These are phyloP conservation scores for Naganishia kalamii DNA, from an alignment of 768 basidiomycete genomes.

Conservation along the genomic window DNA sequence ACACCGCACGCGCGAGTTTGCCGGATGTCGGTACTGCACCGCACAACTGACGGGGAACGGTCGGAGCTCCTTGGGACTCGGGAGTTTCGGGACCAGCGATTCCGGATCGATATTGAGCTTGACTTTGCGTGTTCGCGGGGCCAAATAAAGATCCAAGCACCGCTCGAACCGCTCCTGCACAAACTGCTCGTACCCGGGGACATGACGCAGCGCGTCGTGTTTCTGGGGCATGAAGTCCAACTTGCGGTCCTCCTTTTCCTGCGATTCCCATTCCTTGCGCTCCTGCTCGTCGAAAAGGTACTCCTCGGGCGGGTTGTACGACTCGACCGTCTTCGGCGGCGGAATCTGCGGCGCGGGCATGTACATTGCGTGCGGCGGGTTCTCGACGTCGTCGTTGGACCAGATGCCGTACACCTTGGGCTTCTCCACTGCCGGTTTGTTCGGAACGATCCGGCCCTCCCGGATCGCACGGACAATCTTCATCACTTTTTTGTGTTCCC, in stretches of 20 bases:
- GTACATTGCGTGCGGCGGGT: conserved; percentile 71
- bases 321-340: conserved; percentile 89
- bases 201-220: conserved; percentile 72
- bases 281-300: conserved; percentile 83
- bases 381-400: conserved; percentile 58
- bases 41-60: conserved; percentile 88
- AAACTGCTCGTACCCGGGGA: conserved; percentile 84
- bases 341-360: conserved; percentile 85
- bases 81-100: conserved; percentile 86
- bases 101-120: conserved; percentile 89
- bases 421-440: conserved; percentile 69
- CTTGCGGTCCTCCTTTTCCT: conserved; percentile 82
- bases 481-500: conserved; percentile 99
- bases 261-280: conserved; percentile 70
- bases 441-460: conserved; percentile 84
- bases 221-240: conserved; percentile 83
- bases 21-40: conserved; percentile 63
- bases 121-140: conserved; percentile 66
- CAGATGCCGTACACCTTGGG: conserved; percentile 77
- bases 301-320: conserved; percentile 96
- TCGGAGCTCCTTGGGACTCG: conserved; percentile 78
- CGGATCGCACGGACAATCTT: conserved; percentile 98
- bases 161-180: conserved; percentile 90
- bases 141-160: conserved; percentile 92
- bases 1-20: conserved; percentile 61